Base-by-base conservation (phyloP, 805 yeast species). In the Lipomyces japonicus region DNA sequence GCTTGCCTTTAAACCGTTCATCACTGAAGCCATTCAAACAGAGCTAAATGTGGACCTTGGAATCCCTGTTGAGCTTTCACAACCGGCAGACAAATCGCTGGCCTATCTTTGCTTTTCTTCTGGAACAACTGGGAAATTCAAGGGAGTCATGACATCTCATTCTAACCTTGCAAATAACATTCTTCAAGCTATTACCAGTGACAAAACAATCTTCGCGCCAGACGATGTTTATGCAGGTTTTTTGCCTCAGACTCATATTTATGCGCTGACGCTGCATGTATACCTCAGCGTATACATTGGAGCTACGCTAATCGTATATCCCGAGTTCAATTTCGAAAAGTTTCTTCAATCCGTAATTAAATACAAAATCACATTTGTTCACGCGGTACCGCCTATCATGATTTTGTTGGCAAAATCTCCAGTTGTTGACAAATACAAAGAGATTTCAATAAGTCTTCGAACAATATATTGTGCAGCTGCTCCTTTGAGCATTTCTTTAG, bases 111-210 rank as follows among this genome's bases (percentile, higher is more conserved):
- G 65, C 48, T 63, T 57, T 48, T 58, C 65, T 14, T 59, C 64
- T 6, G 66, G 66, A 10, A 65, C 71, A 19, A 64, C 68, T n/a
- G 90, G 93, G 48, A 77, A 81, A 38, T 87, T 91, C 54, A 86
- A 85, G 70, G 91, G 91, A 61, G 91, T 82, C 23, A 78, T 80
- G 26, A 69, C 83, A 54, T 73, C 78, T 26, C 89, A 84, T 57
- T 65, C 64, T 42, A 81, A 80, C 57, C 73, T 78, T 16, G 69
- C 69, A 10, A 63, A 74, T 24, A 72, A 72, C 47, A 60, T 65
- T 2, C 40, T 56, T 23, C 55, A 51, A 28, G 18, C 44, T 62
- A 59, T 46, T 23, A 34, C 34, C 22, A 34, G 42, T 4, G 46
- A 44, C 14, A 4, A 26, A 3, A 5, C 16, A 7, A 14, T 25